Base-by-base conservation (phyloP, 2,329 filamentous ascomycete species). In the Neonectria magnoliae region DNA sequence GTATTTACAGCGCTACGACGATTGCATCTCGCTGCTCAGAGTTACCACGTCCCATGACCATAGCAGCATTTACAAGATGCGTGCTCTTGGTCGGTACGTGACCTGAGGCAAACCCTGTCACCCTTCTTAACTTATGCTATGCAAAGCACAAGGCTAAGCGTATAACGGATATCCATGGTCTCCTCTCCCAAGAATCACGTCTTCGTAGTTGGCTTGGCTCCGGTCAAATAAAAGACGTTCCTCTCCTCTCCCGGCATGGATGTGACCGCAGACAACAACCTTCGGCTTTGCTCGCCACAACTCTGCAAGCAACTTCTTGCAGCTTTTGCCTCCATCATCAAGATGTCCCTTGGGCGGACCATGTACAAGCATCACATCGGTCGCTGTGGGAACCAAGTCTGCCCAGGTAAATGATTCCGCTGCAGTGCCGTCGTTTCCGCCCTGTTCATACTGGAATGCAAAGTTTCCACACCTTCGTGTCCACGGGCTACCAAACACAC, bases 401-500 rank as follows among this genome's bases (percentile, higher is more conserved):
- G 14, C 3, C 48, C 57, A 53, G 33, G 1, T n/a, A 27, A 31
- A n/a, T 1, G 25, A 3, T 13, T 29, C n/a, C 10, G 7, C 10
- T 31, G 29, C 8, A 10, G 10, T 9, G 29, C 4, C n/a, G 7
- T 6, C 18, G 6, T 31, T 31, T 11, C 29, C 29, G 38, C 38
- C 16, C 18, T 42, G 11, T 4, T 16, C 16, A 14, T 51, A 51
- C 31, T 42, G 56, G 20, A 58, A 51, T 10, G 56, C 56, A 5
- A 25, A 51, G 18, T 13, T 51, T 14, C 48, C 62, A 42, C 51
- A 73, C 18, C 27, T 51, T 8, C 70, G 69, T 2, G 71, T 76
- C 66, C 68, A 75, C 1, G 71, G 71, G 31, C 69, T 68, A 13
- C 73, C 73, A 38, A 68, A 73, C 11, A 75, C 51, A 1, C 57